Conservation (phyloP, 768 basidiomycete species). For the Podaxis sp. region DNA sequence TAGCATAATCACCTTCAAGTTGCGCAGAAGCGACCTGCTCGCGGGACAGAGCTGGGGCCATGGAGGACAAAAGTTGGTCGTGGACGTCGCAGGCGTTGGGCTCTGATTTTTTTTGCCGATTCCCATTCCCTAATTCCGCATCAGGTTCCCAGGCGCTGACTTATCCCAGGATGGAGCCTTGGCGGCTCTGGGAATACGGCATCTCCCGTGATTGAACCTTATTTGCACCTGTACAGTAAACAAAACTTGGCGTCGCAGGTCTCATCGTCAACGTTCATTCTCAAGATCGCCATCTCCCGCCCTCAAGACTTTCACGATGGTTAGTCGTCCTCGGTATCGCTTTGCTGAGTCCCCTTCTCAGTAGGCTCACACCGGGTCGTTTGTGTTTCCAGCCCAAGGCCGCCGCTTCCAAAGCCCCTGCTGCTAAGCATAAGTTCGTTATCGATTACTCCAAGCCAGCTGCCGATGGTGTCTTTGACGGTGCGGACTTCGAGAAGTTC, state of each 20-base stretch:
- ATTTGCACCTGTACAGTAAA: constrained; percentile 56
- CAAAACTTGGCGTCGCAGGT: constrained; percentile 18
- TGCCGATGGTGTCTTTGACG: constrained; percentile 55
- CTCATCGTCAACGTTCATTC: constrained; percentile 27
- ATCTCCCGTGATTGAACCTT: constrained; percentile 32
- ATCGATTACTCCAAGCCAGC: constrained; percentile 84
- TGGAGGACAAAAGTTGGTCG: constrained; percentile 18
- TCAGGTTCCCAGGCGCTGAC: neutral
- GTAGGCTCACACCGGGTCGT: constrained; percentile 66
- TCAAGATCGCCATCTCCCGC: constrained; percentile 15
- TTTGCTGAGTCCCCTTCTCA: constrained; percentile 93
- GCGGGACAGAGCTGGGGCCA: constrained; percentile 56
- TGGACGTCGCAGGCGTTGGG: neutral
- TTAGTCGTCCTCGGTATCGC: constrained; percentile 65
- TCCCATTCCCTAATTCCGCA: neutral
- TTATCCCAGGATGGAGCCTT: constrained; percentile 12
- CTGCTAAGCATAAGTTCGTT: constrained; percentile 68
- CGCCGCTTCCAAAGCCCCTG: constrained; percentile 50
- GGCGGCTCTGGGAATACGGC: constrained; percentile 11
- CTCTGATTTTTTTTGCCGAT: constrained; percentile 5
- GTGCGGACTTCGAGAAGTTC: constrained; percentile 76
- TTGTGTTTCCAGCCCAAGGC: constrained; percentile 54
- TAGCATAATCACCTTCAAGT: constrained; percentile 71
- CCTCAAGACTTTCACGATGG: constrained; percentile 53
- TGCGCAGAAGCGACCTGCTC: constrained; percentile 76